These are phyloP conservation scores for Neofusicoccum sp. DNA, from an alignment of 2,329 filamentous ascomycete species.

Conservation along the genomic window DNA sequence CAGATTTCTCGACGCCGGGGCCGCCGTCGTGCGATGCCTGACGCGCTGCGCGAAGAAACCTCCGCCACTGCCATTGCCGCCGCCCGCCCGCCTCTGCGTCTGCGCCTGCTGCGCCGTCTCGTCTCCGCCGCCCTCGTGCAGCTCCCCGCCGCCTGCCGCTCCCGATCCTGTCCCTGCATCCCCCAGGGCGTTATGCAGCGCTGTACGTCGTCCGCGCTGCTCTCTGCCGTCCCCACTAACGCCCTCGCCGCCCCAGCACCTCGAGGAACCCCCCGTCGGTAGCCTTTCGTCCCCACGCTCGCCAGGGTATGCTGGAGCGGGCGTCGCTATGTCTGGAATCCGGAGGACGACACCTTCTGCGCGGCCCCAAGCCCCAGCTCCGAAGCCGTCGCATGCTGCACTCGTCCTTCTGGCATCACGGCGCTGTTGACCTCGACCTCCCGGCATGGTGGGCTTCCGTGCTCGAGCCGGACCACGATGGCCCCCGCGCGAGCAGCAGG, in stretches of 20 bases:
- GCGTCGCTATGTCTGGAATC: constrained; percentile 61
- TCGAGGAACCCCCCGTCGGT: neutral
- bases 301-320: constrained; percentile 59
- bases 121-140: neutral
- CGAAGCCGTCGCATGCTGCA: constrained; percentile 54
- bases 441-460: constrained; percentile 34
- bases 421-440: constrained; percentile 50
- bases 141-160: neutral
- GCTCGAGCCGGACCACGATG: constrained; percentile 10
- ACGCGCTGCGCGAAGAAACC: constrained; percentile 2
- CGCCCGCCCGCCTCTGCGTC: neutral
- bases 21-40: neutral
- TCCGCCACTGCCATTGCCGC: constrained; percentile 18
- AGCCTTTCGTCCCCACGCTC: constrained; percentile 13
- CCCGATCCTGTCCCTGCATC: neutral
- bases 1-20: neutral
- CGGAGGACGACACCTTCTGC: constrained; percentile 56
- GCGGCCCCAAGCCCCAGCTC: constrained; percentile 41
- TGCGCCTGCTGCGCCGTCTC: neutral
- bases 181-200: constrained; percentile 14
- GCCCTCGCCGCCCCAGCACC: neutral
- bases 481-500: constrained; percentile 5
- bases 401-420: constrained; percentile 60
- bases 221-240: neutral
- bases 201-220: constrained; percentile 1